A percentile compares a stretch with the other conserved stretches of the same genome.
Evolutionary conservation across 2,329 filamentous ascomycete genomes (phyloP).

Genomic region (Fusarium acutatum): DNA sequence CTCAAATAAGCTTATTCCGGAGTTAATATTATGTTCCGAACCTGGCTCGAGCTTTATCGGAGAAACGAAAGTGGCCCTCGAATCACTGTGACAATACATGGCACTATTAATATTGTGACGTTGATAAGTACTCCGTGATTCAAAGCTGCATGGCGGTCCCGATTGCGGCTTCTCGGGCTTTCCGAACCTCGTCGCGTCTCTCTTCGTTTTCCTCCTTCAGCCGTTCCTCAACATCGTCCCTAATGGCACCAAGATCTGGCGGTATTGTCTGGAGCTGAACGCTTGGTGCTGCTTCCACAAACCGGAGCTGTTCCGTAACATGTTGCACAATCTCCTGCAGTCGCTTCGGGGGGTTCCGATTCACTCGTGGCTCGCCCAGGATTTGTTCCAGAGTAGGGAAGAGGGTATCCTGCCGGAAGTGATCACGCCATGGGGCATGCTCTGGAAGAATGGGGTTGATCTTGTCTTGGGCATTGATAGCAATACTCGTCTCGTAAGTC

Average conservation of each 20-base stretch:
- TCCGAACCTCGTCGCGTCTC: constrained; percentile 62
- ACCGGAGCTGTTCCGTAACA: constrained; percentile 85
- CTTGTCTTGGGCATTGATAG: constrained; percentile 76
- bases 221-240: constrained; percentile 74
- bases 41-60: constrained; percentile 3
- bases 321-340: constrained; percentile 79
- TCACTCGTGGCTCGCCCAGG: constrained; percentile 73
- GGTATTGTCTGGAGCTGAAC: constrained; percentile 86
- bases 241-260: constrained; percentile 74
- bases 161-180: constrained; percentile 64
- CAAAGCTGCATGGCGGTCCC: constrained; percentile 65
- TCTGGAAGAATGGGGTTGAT: constrained; percentile 78
- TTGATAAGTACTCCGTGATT: background rate
- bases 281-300: constrained; percentile 84
- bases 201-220: constrained; percentile 72
- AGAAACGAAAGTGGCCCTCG: background rate
- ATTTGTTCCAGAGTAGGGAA: constrained; percentile 86
- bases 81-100: constrained; percentile 2
- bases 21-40: background rate
- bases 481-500: constrained; percentile 95
- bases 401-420: constrained; percentile 87
- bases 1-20: background rate
- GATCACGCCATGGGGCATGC: constrained; percentile 85
- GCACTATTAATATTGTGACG: background rate
- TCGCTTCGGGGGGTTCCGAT: constrained; percentile 81